These are phyloP conservation scores for Apophysomyces elegans DNA, from an alignment of 371 early-diverging fungal genomes.

Conservation along the genomic window DNA sequence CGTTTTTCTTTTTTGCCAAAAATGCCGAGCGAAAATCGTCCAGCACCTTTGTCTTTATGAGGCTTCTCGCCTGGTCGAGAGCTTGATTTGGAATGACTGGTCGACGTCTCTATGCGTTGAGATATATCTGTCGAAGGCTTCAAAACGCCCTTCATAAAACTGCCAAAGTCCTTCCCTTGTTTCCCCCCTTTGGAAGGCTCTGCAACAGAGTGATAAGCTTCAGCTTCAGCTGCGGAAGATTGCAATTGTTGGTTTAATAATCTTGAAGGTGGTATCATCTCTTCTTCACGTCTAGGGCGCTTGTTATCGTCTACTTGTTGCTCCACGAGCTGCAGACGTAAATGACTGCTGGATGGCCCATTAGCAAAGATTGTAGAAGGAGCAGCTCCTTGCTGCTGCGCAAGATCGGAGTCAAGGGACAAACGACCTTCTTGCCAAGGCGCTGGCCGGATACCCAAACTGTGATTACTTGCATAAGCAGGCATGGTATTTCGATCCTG, in stretches of 20 bases:
- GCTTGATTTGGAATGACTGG: background rate
- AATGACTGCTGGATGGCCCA: background rate
- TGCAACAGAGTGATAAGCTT: background rate
- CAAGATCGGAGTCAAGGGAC: conserved; percentile 1
- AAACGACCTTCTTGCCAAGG: conserved; percentile 7
- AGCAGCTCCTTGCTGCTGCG: conserved; percentile 8
- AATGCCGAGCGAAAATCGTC: conserved; percentile 26
- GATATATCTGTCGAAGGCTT: conserved; percentile 8
- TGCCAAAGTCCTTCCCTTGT: conserved; percentile 23
- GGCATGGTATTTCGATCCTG: conserved; percentile 20
- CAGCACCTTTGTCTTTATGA: background rate
- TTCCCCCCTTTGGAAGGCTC: conserved; percentile 12
- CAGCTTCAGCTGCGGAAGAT: conserved; percentile 7
- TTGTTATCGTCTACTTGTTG: background rate
- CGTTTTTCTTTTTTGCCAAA: conserved; percentile 31
- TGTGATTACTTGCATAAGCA: background rate
- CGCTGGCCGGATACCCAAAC: conserved; percentile 1
- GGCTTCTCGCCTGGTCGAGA: background rate
- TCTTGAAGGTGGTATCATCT: background rate
- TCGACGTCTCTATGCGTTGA: background rate
- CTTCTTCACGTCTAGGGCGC: conserved; percentile 5
- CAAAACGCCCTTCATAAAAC: conserved; percentile 29
- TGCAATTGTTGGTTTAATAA: conserved; percentile 7
- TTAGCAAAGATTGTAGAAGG: background rate
- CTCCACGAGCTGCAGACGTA: background rate